Percentiles rank a stretch among this genome's conserved stretches.
These are phyloP conservation scores for Rheum nobile DNA, from an alignment of 148 eudicot species.

Conservation along the genomic window DNA sequence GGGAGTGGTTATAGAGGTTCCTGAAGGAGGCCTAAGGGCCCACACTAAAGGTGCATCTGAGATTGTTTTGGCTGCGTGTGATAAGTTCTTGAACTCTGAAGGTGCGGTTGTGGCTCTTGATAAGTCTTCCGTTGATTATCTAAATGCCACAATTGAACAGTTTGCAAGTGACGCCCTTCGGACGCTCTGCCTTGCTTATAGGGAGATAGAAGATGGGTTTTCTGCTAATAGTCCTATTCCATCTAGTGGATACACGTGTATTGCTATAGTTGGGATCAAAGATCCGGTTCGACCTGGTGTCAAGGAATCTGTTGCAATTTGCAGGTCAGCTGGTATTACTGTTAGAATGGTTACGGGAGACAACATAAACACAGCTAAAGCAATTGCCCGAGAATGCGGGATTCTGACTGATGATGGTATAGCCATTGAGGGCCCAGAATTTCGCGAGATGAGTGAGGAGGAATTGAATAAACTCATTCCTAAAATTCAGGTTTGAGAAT, in stretches of 20 bases:
- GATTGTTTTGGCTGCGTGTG: slow-evolving; percentile 65
- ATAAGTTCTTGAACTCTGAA: slow-evolving; percentile 33
- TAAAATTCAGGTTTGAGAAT: slow-evolving; percentile 50
- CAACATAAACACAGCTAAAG: slow-evolving; percentile 78
- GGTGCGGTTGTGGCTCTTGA: slow-evolving; percentile 54
- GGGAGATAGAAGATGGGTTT: slow-evolving; percentile 41
- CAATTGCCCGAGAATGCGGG: slow-evolving; percentile 87
- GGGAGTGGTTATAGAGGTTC: slow-evolving; percentile 61
- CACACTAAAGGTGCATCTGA: slow-evolving; percentile 85
- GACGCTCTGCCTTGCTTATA: slow-evolving; percentile 68
- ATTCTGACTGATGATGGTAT: slow-evolving; percentile 67
- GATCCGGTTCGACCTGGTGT: slow-evolving; percentile 90
- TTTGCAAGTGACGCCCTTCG: slow-evolving; percentile 83
- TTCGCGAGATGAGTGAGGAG: slow-evolving; percentile 53
- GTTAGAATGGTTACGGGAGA: slow-evolving; percentile 86
- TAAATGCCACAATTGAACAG: slow-evolving; percentile 45
- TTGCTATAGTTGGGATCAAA: slow-evolving; percentile 73
- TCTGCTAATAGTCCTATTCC: slow-evolving; percentile 39
- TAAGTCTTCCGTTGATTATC: slow-evolving; percentile 20
- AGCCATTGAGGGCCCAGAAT: slow-evolving; percentile 80
- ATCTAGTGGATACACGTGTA: slow-evolving; percentile 46
- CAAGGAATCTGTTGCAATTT: slow-evolving; percentile 73
- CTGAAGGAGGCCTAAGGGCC: slow-evolving; percentile 43
- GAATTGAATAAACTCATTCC: slow-evolving; percentile 58
- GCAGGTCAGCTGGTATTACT: slow-evolving; percentile 62